These are phyloP conservation scores for Brassica rapa DNA, from an alignment of 345 rosid genomes.

Conservation along the genomic window DNA sequence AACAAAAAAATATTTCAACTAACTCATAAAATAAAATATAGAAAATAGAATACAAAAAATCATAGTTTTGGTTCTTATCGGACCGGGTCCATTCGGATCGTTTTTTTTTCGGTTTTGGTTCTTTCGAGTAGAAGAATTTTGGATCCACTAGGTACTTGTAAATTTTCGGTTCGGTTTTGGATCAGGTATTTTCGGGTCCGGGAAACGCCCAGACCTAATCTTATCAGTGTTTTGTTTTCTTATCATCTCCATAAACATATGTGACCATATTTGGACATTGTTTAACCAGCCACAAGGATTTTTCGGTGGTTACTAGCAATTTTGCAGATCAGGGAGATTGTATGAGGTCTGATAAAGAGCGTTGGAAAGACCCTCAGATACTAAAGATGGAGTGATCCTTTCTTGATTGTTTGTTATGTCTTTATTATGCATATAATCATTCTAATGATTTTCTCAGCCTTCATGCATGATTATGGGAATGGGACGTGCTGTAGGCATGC, in stretches of 20 bases:
- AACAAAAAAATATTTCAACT: too few species aligned
- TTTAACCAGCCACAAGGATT: constrained; percentile 86
- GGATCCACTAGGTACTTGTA: too few species aligned
- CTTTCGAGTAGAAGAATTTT: too few species aligned
- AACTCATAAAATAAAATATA: too few species aligned
- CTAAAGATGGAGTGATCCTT: constrained; percentile 52
- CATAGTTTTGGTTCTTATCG: too few species aligned
- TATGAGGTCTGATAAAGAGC: constrained; percentile 88
- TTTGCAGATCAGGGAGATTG: constrained; percentile 87
- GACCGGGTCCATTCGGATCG: too few species aligned
- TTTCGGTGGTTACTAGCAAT: constrained; percentile 77
- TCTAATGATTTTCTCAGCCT: constrained; percentile 11
- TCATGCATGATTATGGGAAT: constrained; percentile 55
- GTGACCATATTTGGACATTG: constrained; percentile 29
- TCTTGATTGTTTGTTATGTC: constrained; percentile 2
- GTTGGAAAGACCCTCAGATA: constrained; percentile 84
- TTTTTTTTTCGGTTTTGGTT: too few species aligned
- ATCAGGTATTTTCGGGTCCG: too few species aligned
- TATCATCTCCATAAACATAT: not conserved
- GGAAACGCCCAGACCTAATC: not conserved
- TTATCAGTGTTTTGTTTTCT: not conserved
- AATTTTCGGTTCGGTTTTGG: too few species aligned
- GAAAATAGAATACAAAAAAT: too few species aligned
- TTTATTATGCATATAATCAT: not conserved
- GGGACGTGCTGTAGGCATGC: constrained; percentile 50